Percentiles rank a stretch among this genome's conserved stretches.
Evolutionary conservation across 306 rosid genomes (phyloP).

Genomic region (Quercus parvula): DNA sequence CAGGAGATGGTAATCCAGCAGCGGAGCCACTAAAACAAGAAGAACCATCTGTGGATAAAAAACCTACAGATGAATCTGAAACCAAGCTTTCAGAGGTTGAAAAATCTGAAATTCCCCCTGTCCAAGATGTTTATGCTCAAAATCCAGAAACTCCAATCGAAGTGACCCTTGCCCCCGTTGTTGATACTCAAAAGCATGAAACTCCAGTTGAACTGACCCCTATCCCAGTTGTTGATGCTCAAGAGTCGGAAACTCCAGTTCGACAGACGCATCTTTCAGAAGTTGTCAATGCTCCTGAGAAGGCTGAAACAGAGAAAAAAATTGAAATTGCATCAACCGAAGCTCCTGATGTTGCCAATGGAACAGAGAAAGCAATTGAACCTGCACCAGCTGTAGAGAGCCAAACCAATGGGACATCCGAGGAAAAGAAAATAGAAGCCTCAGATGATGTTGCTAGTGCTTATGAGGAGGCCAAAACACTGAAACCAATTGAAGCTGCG

Average conservation of each 20-base stretch:
- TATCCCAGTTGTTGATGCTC: not conserved
- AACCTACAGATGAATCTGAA: not conserved
- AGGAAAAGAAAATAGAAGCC: not conserved
- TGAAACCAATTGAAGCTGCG: constrained; percentile 17
- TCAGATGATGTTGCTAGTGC: not conserved
- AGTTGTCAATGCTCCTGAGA: not conserved
- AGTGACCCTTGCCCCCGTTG: not conserved
- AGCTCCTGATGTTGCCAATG: not conserved
- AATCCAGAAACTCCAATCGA: not conserved
- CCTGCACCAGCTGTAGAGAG: not conserved
- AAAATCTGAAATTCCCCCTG: not conserved
- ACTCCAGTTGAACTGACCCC: not conserved
- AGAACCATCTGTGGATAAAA: not conserved
- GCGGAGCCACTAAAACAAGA: constrained; percentile 9
- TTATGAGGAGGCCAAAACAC: not conserved
- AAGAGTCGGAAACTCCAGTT: not conserved
- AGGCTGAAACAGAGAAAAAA: constrained; percentile 17
- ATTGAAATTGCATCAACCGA: constrained; percentile 6
- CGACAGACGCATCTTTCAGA: not conserved
- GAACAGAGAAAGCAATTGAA: not conserved
- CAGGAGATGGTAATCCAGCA: constrained; percentile 1
- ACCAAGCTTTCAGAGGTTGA: not conserved
- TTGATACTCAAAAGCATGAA: not conserved
- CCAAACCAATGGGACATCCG: not conserved
- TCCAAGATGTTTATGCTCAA: not conserved